Evolutionary conservation across 768 basidiomycete genomes (phyloP), one percentile per base, ranked within the genome.

Genomic region (Macrolepiota fuliginosa): DNA sequence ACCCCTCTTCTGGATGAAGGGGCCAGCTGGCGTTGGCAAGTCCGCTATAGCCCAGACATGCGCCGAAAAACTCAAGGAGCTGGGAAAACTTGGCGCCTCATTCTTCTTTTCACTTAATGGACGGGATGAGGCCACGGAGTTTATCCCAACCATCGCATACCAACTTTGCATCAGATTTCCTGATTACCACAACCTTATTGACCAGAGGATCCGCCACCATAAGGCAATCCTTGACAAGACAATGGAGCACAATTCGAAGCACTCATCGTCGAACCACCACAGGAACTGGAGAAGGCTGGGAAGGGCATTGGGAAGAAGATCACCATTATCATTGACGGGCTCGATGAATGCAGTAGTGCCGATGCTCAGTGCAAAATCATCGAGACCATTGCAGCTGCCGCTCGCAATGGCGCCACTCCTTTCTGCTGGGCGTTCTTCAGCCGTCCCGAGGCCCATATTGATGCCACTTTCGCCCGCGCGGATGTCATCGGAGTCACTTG

Each of bases 141-240:
- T 61, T 22, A 29, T 61, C 10, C 39, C 52, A 42, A 32, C 60
- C 52, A 25, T 61, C 36, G 60, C 52, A 9, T 61, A 61, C n/a
- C 60, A 61, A 36, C 52, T 62, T 39, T n/a, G 54, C 15, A 49
- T 32, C 9, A 6, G 11, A 35, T 24, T 49, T 24, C 17, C 56
- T 37, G 45, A 35, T 6, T 58, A 58, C 17, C 29, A n/a, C 4
- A 29, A 29, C 29, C 56, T 58, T 4, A 12, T 58, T 4, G 56
- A 49, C 10, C 3, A 3, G 3, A 49, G 35, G 32, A 22, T 58
- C 5, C n/a, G 15, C 7, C 29, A 12, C 9, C 46, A 58, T 6
- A 22, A 22, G 12, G 19, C 46, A 11, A 19, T 58, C 9, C 5
- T 58, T 1, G 6, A 36, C 17, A 58, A 58, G 24, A 10, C 29